These are phyloP conservation scores for Amesomyces nigricolor DNA, from an alignment of 2,329 filamentous ascomycete species.

Conservation along the genomic window DNA sequence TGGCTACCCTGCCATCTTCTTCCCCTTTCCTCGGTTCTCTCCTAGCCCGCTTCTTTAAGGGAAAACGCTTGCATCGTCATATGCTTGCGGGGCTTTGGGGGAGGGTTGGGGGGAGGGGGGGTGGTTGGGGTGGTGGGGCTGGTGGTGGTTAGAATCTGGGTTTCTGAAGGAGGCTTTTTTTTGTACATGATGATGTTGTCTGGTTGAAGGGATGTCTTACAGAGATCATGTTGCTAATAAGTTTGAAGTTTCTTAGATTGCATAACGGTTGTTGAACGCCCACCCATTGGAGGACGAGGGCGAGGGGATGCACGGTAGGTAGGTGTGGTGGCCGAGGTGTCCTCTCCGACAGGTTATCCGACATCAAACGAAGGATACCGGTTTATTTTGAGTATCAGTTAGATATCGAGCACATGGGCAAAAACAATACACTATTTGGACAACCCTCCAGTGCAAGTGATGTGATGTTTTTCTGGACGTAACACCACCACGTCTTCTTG, in stretches of 20 bases:
- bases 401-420: too few relatives aligned
- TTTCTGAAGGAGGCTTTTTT: constrained; percentile 31
- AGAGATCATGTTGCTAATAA: neutral
- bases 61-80: constrained; percentile 33
- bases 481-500: too few relatives aligned
- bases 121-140: constrained; percentile 28
- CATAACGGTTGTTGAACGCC: too few relatives aligned
- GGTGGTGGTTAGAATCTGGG: constrained; percentile 38
- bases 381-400: too few relatives aligned
- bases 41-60: constrained; percentile 12
- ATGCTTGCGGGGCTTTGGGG: constrained; percentile 29
- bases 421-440: too few relatives aligned
- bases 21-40: constrained; percentile 11
- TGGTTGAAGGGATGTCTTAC: neutral
- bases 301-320: too few relatives aligned
- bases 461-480: too few relatives aligned
- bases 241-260: neutral
- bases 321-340: too few relatives aligned
- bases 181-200: neutral
- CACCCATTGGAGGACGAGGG: too few relatives aligned
- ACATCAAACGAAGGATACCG: too few relatives aligned
- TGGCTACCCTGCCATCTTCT: constrained; percentile 12
- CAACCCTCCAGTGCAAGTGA: too few relatives aligned
- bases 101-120: constrained; percentile 9
- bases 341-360: too few relatives aligned